Percentiles rank a stretch among this genome's conserved stretches.
These are phyloP conservation scores for Sporisorium iseilematis-ciliati DNA, from an alignment of 1,284 basidiomycete species.

Conservation along the genomic window DNA sequence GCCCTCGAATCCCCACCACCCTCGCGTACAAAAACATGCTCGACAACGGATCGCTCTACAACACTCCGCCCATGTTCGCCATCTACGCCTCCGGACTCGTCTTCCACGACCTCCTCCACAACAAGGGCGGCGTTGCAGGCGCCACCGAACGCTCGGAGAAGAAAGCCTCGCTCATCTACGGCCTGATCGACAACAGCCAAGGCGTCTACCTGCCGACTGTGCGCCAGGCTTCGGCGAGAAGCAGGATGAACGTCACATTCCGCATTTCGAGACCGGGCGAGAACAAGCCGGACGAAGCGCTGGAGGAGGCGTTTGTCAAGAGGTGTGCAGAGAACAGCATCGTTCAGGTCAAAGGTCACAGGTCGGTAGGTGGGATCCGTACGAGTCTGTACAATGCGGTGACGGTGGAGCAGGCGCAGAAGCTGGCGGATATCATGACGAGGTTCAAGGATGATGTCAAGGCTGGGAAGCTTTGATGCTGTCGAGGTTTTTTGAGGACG, in stretches of 20 bases:
- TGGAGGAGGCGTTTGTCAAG: constrained; percentile 62
- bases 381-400: constrained; percentile 96
- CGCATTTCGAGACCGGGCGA: constrained; percentile 50
- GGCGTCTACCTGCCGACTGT: constrained; percentile 60
- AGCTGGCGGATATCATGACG: constrained; percentile 73
- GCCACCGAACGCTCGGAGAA: constrained; percentile 51
- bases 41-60: constrained; percentile 86
- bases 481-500: background rate
- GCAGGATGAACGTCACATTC: constrained; percentile 69
- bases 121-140: constrained; percentile 77
- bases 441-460: constrained; percentile 65
- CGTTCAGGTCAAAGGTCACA: constrained; percentile 62
- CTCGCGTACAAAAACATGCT: constrained; percentile 88
- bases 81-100: constrained; percentile 94
- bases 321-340: constrained; percentile 56
- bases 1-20: constrained; percentile 79
- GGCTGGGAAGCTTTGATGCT: constrained; percentile 28
- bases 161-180: constrained; percentile 61
- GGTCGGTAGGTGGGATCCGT: constrained; percentile 76
- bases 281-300: constrained; percentile 53
- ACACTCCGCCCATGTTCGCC: constrained; percentile 92
- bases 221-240: constrained; percentile 56
- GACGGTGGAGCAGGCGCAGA: constrained; percentile 79
- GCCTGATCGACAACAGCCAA: constrained; percentile 53
- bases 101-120: constrained; percentile 76